Conservation (phyloP, 768 basidiomycete genomes). For the Collybiopsis confluens region DNA sequence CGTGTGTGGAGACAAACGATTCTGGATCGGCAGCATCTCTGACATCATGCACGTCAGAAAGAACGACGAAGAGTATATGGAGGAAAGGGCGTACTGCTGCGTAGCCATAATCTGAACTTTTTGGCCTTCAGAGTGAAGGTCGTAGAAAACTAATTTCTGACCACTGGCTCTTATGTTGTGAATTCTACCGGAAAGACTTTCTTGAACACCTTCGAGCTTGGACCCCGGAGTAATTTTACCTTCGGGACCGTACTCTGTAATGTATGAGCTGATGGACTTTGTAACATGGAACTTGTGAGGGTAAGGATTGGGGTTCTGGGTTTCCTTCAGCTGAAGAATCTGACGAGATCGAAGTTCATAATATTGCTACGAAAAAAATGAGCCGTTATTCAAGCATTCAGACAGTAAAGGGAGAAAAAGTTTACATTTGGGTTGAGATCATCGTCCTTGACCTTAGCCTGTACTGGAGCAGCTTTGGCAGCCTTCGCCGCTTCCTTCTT, state of each 20-base stretch:
- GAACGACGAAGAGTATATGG: not conserved
- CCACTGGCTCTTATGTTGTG: constrained; percentile 84
- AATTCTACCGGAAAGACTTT: constrained; percentile 83
- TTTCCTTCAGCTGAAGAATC: constrained; percentile 80
- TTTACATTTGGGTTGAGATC: constrained; percentile 90
- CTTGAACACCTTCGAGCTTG: constrained; percentile 54
- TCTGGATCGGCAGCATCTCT: constrained; percentile 66
- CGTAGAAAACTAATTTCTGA: constrained; percentile 89
- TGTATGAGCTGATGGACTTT: constrained; percentile 67
- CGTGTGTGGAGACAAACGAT: constrained; percentile 68
- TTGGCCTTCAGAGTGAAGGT: constrained; percentile 85
- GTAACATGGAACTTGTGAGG: constrained; percentile 98
- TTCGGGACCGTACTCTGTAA: constrained; percentile 68
- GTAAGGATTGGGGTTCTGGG: constrained; percentile 89
- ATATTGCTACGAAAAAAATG: constrained; percentile 72
- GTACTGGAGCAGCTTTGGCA: constrained; percentile 41
- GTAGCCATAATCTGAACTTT: constrained; percentile 96
- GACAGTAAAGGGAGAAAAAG: constrained; percentile 10
- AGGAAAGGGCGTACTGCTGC: constrained; percentile 54
- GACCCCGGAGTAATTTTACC: constrained; percentile 65
- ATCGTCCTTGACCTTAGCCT: constrained; percentile 57
- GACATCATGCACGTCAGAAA: not conserved
- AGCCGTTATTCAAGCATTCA: not conserved
- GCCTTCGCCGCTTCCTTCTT: constrained; percentile 78
- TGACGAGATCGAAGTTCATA: constrained; percentile 88